A percentile compares a stretch with the other conserved stretches of the same genome.
phyloP scores from a whole-genome alignment of 768 basidiomycete species.

The Omphalotus guepiniiformis region DNA sequence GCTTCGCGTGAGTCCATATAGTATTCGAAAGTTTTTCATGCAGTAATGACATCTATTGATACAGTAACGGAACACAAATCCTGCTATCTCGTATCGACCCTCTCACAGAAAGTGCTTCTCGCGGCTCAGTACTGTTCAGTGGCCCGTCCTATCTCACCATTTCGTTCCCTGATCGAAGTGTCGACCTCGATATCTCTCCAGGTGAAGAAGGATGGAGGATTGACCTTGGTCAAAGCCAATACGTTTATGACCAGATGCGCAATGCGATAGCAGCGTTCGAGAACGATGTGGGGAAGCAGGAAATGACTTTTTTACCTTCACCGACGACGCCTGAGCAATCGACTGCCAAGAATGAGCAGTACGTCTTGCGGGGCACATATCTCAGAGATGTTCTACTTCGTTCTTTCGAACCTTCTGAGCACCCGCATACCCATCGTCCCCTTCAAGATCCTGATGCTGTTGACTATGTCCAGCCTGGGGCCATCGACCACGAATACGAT shows the following conservation, averaged over 20 bases:
- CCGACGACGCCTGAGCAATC: background rate
- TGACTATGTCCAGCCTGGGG: conserved; percentile 31
- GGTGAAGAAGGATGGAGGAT: conserved; percentile 43
- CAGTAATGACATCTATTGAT: conserved; percentile 6
- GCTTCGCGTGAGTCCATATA: conserved; percentile 56
- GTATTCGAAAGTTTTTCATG: background rate
- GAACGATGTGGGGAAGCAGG: conserved; percentile 44
- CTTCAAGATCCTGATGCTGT: conserved; percentile 38
- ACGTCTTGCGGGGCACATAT: conserved; percentile 64
- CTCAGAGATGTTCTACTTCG: conserved; percentile 69
- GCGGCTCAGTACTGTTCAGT: conserved; percentile 51
- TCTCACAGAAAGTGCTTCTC: conserved; percentile 44
- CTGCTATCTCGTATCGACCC: conserved; percentile 64
- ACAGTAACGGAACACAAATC: conserved; percentile 67
- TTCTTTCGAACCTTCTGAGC: conserved; percentile 38
- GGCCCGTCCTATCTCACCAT: conserved; percentile 52
- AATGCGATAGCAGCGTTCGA: conserved; percentile 56
- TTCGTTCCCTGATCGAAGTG: conserved; percentile 42
- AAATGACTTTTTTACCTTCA: conserved; percentile 17
- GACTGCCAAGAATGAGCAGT: conserved; percentile 31
- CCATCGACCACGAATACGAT: conserved; percentile 29
- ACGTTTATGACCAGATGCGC: conserved; percentile 66
- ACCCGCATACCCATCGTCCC: conserved; percentile 26
- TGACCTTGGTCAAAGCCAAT: conserved; percentile 70
- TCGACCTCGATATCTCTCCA: conserved; percentile 20